Percentiles rank a stretch among this genome's conserved stretches.
phyloP scores from a whole-genome alignment of 1,284 basidiomycete genomes.

The Marasmius fiardii region DNA sequence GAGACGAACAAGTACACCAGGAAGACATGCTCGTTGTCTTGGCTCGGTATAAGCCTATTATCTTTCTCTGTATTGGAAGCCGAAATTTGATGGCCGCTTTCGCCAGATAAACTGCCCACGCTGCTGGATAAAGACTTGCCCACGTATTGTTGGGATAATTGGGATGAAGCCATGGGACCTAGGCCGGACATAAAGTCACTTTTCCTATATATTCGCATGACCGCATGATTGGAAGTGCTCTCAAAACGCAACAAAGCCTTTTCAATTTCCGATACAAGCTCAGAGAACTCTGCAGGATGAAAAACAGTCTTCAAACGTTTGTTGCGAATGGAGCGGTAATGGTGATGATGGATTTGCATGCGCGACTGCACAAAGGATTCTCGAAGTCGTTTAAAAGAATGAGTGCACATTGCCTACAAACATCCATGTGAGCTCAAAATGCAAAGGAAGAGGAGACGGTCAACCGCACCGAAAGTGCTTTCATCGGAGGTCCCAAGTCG shows the following conservation, averaged over 20 bases:
- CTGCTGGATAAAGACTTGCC: background rate
- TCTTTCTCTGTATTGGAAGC: slow-evolving; percentile 25
- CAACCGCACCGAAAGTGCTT: slow-evolving; percentile 66
- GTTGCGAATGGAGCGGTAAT: slow-evolving; percentile 3
- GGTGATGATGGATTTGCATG: slow-evolving; percentile 1
- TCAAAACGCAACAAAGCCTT: slow-evolving; percentile 73
- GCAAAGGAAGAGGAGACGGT: background rate
- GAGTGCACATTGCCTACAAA: slow-evolving; percentile 54
- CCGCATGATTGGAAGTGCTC: slow-evolving; percentile 77
- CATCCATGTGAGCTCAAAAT: background rate
- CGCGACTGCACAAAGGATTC: slow-evolving; percentile 56
- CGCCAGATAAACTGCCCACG: background rate
- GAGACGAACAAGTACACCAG: slow-evolving; percentile 94
- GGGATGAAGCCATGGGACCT: background rate
- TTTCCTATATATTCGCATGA: slow-evolving; percentile 70
- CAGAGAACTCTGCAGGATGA: slow-evolving; percentile 54
- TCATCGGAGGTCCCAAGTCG: slow-evolving; percentile 77
- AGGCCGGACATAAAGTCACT: slow-evolving; percentile 34
- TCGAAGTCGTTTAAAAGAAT: slow-evolving; percentile 57
- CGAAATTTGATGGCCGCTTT: background rate
- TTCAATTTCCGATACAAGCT: slow-evolving; percentile 65
- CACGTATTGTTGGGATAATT: background rate
- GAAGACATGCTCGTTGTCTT: slow-evolving; percentile 70
- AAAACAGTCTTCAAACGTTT: slow-evolving; percentile 26
- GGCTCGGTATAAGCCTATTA: slow-evolving; percentile 29